These are phyloP conservation scores for Fusarium sp. DNA, from an alignment of 2,329 filamentous ascomycete genomes.

Conservation along the genomic window DNA sequence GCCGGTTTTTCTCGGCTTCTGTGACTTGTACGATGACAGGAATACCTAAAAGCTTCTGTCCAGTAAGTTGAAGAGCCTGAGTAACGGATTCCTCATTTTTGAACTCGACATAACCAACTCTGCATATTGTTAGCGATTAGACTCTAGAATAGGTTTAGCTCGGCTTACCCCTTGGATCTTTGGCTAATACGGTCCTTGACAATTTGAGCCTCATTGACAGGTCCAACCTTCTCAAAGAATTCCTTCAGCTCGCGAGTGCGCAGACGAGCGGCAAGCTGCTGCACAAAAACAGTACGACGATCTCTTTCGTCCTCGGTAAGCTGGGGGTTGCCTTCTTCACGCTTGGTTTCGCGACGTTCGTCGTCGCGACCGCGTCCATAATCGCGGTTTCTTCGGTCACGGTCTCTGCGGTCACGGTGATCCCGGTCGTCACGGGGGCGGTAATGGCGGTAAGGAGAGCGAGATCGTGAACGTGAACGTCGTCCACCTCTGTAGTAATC, in stretches of 20 bases:
- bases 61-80: constrained; percentile 95
- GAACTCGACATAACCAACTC: constrained; percentile 99
- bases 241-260: constrained; percentile 91
- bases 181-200: constrained; percentile 97
- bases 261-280: constrained; percentile 94
- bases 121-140: constrained; percentile 55
- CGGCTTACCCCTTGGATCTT: constrained; percentile 90
- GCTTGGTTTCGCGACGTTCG: constrained; percentile 53
- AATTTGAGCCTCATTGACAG: constrained; percentile 97
- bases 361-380: constrained; percentile 66
- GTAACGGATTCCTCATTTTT: constrained; percentile 93
- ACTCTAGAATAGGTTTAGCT: neutral
- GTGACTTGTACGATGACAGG: constrained; percentile 98
- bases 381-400: constrained; percentile 63
- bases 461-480: constrained; percentile 74
- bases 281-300: constrained; percentile 95
- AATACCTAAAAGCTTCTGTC: constrained; percentile 97
- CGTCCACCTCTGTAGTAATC: constrained; percentile 71
- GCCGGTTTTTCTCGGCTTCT: constrained; percentile 99
- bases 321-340: constrained; percentile 69
- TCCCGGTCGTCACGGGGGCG: constrained; percentile 65
- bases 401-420: constrained; percentile 60
- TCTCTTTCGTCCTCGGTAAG: constrained; percentile 96
- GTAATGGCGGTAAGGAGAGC: constrained; percentile 73
- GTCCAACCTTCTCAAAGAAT: constrained; percentile 95